Conservation (phyloP, 1,284 basidiomycete species). For the Trametes hirsuta region DNA sequence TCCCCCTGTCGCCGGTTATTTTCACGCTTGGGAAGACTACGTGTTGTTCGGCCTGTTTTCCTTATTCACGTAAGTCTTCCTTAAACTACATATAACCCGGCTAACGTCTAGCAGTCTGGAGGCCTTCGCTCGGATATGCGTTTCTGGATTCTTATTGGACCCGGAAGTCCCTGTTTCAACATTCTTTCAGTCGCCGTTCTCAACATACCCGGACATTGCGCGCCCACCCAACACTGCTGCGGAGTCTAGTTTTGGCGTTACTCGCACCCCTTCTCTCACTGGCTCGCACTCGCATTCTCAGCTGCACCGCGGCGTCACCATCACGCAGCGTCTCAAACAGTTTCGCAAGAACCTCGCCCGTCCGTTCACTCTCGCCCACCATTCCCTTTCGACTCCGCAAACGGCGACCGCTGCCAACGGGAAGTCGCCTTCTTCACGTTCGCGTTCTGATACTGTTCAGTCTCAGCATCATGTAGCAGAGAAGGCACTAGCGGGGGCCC, state of each 20-base stretch:
- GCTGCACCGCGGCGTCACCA: slow-evolving; percentile 23
- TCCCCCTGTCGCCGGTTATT: slow-evolving; percentile 66
- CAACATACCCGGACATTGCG: slow-evolving; percentile 36
- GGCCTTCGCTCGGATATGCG: slow-evolving; percentile 86
- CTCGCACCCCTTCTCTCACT: slow-evolving; percentile 38
- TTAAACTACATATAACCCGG: background rate
- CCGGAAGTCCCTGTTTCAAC: slow-evolving; percentile 71
- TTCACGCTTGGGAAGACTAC: slow-evolving; percentile 88
- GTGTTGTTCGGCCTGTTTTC: slow-evolving; percentile 83
- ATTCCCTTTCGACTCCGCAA: slow-evolving; percentile 21
- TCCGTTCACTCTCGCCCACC: slow-evolving; percentile 47
- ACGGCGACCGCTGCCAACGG: slow-evolving; percentile 11
- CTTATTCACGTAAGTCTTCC: slow-evolving; percentile 78
- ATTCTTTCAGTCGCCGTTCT: slow-evolving; percentile 53
- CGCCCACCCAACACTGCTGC: slow-evolving; percentile 35
- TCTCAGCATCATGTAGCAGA: slow-evolving; percentile 38
- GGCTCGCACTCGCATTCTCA: slow-evolving; percentile 41
- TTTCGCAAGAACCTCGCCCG: slow-evolving; percentile 44
- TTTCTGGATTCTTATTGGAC: slow-evolving; percentile 91
- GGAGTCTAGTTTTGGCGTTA: slow-evolving; percentile 27
- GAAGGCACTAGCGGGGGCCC: slow-evolving; percentile 28
- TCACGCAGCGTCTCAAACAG: slow-evolving; percentile 38
- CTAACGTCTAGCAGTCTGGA: slow-evolving; percentile 62
- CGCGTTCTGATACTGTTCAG: slow-evolving; percentile 36
- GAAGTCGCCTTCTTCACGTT: slow-evolving; percentile 18